A percentile compares a stretch with the other conserved stretches of the same genome.
phyloP scores from a whole-genome alignment of 495 filamentous ascomycete species.

The Aspergillus kassunensis region DNA sequence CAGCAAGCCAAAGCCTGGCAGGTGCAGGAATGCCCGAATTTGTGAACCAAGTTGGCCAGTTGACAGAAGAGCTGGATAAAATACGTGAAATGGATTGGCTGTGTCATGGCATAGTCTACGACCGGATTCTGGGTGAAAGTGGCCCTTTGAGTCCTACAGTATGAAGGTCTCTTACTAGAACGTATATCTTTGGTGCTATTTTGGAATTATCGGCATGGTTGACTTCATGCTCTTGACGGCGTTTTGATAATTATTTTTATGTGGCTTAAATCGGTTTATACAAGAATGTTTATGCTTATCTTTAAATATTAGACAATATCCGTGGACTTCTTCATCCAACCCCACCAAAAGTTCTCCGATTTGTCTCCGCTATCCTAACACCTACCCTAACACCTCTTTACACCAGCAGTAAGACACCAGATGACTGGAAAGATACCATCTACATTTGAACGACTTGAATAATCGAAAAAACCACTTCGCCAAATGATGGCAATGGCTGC shows the following conservation, averaged over 20 bases:
- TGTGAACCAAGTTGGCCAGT: constrained; percentile 72
- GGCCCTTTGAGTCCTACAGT: background rate
- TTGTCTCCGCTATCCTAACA: background rate
- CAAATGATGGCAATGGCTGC: constrained; percentile 13
- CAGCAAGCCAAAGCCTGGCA: constrained; percentile 77
- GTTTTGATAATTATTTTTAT: background rate
- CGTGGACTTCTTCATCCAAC: too few species aligned
- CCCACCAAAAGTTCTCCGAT: constrained; percentile 1
- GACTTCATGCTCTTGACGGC: background rate
- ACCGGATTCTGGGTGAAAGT: constrained; percentile 50
- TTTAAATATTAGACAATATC: too few species aligned
- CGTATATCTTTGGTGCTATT: background rate
- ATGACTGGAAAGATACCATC: too few species aligned
- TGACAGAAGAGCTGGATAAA: constrained; percentile 73
- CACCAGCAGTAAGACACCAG: too few species aligned
- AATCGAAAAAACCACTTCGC: background rate
- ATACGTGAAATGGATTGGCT: constrained; percentile 76
- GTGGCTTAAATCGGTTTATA: background rate
- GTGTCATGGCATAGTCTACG: constrained; percentile 78
- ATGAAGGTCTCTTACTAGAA: constrained; percentile 13
- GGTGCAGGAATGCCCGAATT: constrained; percentile 83
- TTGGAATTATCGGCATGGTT: background rate
- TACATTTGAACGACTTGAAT: too few species aligned
- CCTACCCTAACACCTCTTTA: too few species aligned
- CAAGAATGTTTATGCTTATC: background rate